Evolutionary conservation across 306 rosid genomes (phyloP).

Genomic region (Acacia acuminata): DNA sequence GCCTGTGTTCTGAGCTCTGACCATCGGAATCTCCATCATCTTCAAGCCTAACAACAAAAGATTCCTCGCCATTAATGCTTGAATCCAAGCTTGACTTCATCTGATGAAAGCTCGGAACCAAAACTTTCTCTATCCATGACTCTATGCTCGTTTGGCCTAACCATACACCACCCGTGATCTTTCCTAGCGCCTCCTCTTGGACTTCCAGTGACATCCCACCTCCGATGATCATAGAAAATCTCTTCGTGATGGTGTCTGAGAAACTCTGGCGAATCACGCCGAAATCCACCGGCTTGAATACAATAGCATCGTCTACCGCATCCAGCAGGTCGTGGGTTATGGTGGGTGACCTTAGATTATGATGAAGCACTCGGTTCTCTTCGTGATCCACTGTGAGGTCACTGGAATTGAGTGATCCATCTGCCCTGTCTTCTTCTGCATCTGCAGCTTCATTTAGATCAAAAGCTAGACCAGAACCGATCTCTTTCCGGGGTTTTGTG

Average conservation of each 20-base stretch:
- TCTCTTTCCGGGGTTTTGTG: constrained; percentile 59
- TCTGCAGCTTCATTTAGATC: constrained; percentile 86
- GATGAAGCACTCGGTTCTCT: constrained; percentile 55
- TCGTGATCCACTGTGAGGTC: constrained; percentile 84
- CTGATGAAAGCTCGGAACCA: constrained; percentile 74
- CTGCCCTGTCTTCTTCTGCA: constrained; percentile 65
- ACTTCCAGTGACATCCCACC: constrained; percentile 64
- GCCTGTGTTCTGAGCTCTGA: constrained; percentile 51
- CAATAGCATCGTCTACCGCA: constrained; percentile 66
- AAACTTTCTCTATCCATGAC: constrained; percentile 75
- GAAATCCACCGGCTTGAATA: constrained; percentile 78
- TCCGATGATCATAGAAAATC: constrained; percentile 61
- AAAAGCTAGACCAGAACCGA: constrained; percentile 50
- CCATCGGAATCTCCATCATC: constrained; percentile 48
- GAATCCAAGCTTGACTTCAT: constrained; percentile 51
- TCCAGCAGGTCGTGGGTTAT: constrained; percentile 60
- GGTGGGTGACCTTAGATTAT: constrained; percentile 27
- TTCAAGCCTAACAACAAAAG: constrained; percentile 72
- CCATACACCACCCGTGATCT: constrained; percentile 84
- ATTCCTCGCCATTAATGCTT: constrained; percentile 32
- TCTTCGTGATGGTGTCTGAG: constrained; percentile 44
- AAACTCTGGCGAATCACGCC: constrained; percentile 49
- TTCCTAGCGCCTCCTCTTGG: constrained; percentile 73
- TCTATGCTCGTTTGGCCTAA: constrained; percentile 64
- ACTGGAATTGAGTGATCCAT: constrained; percentile 89